These are phyloP conservation scores for Barnettozyma botsteinii DNA, from an alignment of 805 yeast species.

Conservation along the genomic window DNA sequence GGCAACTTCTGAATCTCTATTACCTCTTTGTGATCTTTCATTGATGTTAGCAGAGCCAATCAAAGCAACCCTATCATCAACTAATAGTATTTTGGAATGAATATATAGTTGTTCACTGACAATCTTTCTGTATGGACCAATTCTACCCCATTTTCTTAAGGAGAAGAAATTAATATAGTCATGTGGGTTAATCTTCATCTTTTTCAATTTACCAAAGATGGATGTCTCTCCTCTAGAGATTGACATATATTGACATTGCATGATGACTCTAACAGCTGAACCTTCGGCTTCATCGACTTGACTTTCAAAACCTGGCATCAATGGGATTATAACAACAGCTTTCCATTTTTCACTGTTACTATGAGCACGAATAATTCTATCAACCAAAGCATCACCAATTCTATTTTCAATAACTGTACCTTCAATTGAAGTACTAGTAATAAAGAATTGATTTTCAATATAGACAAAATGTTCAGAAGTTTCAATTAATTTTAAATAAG, in stretches of 20 bases:
- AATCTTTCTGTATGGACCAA: slow-evolving; percentile 67
- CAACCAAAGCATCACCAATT: slow-evolving; percentile 97
- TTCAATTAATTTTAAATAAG: slow-evolving; percentile 85
- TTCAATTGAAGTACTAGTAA: slow-evolving; percentile 82
- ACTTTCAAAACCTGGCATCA: slow-evolving; percentile 96
- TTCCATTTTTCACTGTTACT: slow-evolving; percentile 75
- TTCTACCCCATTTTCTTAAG: slow-evolving; percentile 89
- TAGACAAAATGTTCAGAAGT: slow-evolving; percentile 89
- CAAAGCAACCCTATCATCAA: slow-evolving; percentile 88
- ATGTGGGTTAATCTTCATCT: slow-evolving; percentile 79
- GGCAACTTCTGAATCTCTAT: slow-evolving; percentile 91
- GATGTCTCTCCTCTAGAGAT: slow-evolving; percentile 87
- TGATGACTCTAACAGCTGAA: slow-evolving; percentile 88
- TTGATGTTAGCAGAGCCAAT: slow-evolving; percentile 97
- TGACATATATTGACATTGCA: slow-evolving; percentile 94
- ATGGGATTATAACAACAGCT: slow-evolving; percentile 85
- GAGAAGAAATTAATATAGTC: slow-evolving; percentile 91
- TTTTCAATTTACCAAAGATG: slow-evolving; percentile 74
- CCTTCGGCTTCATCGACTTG: slow-evolving; percentile 93
- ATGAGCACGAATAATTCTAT: slow-evolving; percentile 86
- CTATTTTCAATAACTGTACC: slow-evolving; percentile 80
- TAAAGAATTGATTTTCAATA: slow-evolving; percentile 92
- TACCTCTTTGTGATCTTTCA: slow-evolving; percentile 93
- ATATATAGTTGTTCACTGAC: slow-evolving; percentile 90
- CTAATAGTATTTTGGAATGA: slow-evolving; percentile 88